These are phyloP conservation scores for Hippophae rhamnoides DNA, from an alignment of 306 rosid genomes.

Conservation along the genomic window DNA sequence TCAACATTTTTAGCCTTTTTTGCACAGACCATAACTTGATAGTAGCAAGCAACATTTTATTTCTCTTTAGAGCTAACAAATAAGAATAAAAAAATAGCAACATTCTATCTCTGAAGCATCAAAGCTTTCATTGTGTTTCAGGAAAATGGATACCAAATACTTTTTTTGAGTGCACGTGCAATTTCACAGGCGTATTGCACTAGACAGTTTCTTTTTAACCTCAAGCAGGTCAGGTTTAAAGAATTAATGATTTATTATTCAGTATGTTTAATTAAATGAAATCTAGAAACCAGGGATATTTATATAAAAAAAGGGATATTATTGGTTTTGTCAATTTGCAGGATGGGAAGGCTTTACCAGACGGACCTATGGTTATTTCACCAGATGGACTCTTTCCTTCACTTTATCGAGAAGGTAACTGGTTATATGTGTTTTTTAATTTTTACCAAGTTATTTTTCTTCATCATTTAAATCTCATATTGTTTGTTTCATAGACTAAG, in stretches of 20 bases:
- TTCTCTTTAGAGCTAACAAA: too few relatives aligned
- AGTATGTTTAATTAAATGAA: slow-evolving; percentile 8
- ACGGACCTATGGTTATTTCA: slow-evolving; percentile 94
- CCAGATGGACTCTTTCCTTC: slow-evolving; percentile 97
- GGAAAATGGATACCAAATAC: slow-evolving; percentile 95
- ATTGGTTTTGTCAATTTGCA: slow-evolving; percentile 23
- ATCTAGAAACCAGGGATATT: slow-evolving; percentile 2
- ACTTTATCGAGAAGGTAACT: slow-evolving; percentile 82
- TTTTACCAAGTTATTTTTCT: background rate
- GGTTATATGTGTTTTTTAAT: background rate
- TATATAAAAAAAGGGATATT: too few relatives aligned
- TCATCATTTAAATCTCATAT: background rate
- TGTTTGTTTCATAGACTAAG: too few relatives aligned
- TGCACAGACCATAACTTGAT: background rate
- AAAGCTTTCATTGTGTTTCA: slow-evolving; percentile 20
- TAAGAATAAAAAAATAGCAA: slow-evolving; percentile 1
- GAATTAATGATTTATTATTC: slow-evolving; percentile 15
- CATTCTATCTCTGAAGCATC: background rate
- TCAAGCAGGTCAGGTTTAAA: slow-evolving; percentile 64
- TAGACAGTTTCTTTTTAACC: slow-evolving; percentile 77
- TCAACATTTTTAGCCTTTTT: background rate
- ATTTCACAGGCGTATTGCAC: slow-evolving; percentile 87
- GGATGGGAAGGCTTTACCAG: slow-evolving; percentile 91
- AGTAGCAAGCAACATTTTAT: slow-evolving; percentile 1
- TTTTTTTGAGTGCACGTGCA: slow-evolving; percentile 95